Evolutionary conservation across 2,329 filamentous ascomycete species (phyloP).

Genomic region (Epichloe bromicola): DNA sequence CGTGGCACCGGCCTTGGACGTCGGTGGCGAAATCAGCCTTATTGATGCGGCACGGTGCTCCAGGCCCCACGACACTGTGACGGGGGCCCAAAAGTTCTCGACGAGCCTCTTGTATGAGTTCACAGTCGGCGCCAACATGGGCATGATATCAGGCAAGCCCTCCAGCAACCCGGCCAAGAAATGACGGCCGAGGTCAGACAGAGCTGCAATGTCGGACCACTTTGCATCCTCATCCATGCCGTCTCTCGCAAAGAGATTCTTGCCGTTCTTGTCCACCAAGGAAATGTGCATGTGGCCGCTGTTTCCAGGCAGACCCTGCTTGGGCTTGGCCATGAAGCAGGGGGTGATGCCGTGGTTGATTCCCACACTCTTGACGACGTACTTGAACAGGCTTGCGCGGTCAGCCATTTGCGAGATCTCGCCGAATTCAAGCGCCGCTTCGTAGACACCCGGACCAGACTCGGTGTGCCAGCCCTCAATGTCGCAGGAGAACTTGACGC

Average conservation of each 20-base stretch:
- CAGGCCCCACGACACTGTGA: constrained; percentile 92
- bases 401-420: constrained; percentile 87
- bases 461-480: constrained; percentile 96
- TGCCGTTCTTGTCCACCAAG: constrained; percentile 63
- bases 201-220: constrained; percentile 61
- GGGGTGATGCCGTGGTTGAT: constrained; percentile 84
- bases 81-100: constrained; percentile 98
- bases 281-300: constrained; percentile 94
- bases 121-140: constrained; percentile 81
- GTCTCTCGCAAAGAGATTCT: constrained; percentile 72
- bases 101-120: constrained; percentile 98
- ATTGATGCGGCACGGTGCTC: constrained; percentile 91
- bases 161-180: constrained; percentile 86
- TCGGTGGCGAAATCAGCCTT: constrained; percentile 78
- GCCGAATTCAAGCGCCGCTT: constrained; percentile 85
- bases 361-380: constrained; percentile 79
- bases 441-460: constrained; percentile 85
- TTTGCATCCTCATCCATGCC: constrained; percentile 55
- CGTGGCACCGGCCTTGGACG: constrained; percentile 70
- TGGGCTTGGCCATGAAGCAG: constrained; percentile 97
- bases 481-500: constrained; percentile 62
- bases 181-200: constrained; percentile 81
- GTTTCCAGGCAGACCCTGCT: constrained; percentile 82
- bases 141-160: constrained; percentile 91
- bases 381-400: constrained; percentile 85